Base-by-base conservation (phyloP, 2,329 filamentous ascomycete genomes). In the Ophiostoma pallidulum region DNA sequence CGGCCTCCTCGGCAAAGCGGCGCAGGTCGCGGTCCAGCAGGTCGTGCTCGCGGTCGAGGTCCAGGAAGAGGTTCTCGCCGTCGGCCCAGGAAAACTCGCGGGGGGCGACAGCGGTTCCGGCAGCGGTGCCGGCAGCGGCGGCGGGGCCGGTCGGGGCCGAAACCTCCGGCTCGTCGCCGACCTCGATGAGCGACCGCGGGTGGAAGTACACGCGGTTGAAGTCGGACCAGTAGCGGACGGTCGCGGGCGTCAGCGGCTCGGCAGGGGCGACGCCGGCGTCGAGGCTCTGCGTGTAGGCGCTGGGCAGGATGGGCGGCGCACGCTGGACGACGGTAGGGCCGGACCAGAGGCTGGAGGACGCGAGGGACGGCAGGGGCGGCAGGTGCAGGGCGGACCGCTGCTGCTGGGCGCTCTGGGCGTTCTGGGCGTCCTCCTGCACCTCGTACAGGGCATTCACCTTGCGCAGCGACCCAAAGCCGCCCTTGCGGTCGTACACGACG, bases 221-320 rank as follows among this genome's bases (percentile, higher is more conserved):
- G 64, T 98, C 92, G 28, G 89, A 94, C 91, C 92, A 98, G 67
- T 92, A 97, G 46, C 88, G 79, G n/a, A 97, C 85, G 10, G 78
- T 76, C 7, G 80, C 76, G 1, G 80, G 72, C 1, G 75, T 83
- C 18, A 95, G 73, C 38, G 52, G 42, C 45, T 71, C 67, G 0
- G 84, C 77, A 6, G 82, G 73, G 3, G 76, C 64, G 5, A 75
- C 62, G 19, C 88, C 89, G 26, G 78, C 66, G 56, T 96, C 86
- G 3, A 97, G 77, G 54, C 80, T 84, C 58, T 78, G 74, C 59
- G 94, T 88, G 63, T 95, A 97, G 40, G 79, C 71, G 59, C 78
- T 88, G 50, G 77, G 78, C 32, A 74, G 68, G 45, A 97, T 86
- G 8, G 75, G 72, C 42, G 74, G 62, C 58, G 87, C 75, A 58